Percentiles rank a stretch among this genome's conserved stretches.
These are phyloP conservation scores for Salix suchowensis DNA, from an alignment of 345 rosid species.

Conservation along the genomic window DNA sequence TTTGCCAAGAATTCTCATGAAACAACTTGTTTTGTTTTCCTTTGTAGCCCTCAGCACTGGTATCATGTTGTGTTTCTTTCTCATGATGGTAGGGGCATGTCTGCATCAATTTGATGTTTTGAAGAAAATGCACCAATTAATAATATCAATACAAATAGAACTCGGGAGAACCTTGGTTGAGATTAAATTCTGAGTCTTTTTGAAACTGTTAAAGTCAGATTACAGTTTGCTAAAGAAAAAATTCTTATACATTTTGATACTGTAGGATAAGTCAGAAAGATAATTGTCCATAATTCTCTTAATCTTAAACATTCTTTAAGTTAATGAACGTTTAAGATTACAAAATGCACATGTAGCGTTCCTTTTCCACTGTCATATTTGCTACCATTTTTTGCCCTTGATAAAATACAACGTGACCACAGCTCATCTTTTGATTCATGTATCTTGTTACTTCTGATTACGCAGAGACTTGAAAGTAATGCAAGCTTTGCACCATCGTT, in stretches of 20 bases:
- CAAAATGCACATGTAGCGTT: background rate
- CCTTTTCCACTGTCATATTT: background rate
- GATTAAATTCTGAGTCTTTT: no score
- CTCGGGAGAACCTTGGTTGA: no score
- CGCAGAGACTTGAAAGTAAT: conserved; percentile 71
- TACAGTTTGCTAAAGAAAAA: no score
- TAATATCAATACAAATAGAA: no score
- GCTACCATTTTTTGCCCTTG: background rate
- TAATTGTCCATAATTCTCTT: background rate
- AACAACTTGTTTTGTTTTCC: no score
- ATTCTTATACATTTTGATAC: background rate
- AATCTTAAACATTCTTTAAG: background rate
- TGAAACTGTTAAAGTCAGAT: no score
- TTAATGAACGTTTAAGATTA: background rate
- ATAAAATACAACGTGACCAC: background rate
- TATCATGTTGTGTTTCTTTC: no score
- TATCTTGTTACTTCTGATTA: conserved; percentile 1
- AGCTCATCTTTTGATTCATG: background rate
- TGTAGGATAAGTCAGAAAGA: background rate
- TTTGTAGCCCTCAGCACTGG: no score
- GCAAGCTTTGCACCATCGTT: conserved; percentile 54
- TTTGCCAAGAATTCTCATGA: no score
- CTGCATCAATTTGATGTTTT: no score
- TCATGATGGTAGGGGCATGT: no score
- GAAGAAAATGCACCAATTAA: no score